phyloP scores from a whole-genome alignment of 352 stramenopile genomes.

The Phytophthora colocasiae region DNA sequence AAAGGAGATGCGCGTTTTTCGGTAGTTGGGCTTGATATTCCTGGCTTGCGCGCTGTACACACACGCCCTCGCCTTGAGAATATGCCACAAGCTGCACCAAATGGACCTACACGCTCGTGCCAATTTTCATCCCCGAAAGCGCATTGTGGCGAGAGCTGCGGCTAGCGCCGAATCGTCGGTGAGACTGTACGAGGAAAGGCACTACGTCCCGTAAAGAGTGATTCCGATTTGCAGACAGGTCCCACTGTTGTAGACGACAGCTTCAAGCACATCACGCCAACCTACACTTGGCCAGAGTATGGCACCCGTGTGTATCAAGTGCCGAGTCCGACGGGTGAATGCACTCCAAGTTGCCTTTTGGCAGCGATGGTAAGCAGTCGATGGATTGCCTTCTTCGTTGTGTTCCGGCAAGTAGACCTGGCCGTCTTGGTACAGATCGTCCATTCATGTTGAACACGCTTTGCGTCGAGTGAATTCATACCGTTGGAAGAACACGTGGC shows the following conservation, averaged over 20 bases:
- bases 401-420: neutral
- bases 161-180: neutral
- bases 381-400: conserved; percentile 6
- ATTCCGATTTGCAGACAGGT: conserved; percentile 9
- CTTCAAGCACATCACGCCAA: conserved; percentile 2
- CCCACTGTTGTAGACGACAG: conserved; percentile 31
- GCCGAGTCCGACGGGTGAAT: conserved; percentile 4
- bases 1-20: too few relatives aligned
- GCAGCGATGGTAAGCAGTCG: conserved; percentile 20
- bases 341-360: conserved; percentile 10
- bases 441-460: conserved; percentile 13
- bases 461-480: conserved; percentile 19
- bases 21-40: too few relatives aligned
- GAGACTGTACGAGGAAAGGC: neutral
- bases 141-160: too few relatives aligned
- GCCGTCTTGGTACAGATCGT: neutral
- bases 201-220: neutral
- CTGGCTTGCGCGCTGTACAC: too few relatives aligned
- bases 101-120: too few relatives aligned
- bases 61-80: too few relatives aligned
- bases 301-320: conserved; percentile 6
- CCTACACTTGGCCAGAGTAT: conserved; percentile 14
- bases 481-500: conserved; percentile 14
- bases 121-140: too few relatives aligned
- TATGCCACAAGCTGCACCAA: too few relatives aligned